A percentile compares a stretch with the other conserved stretches of the same genome.
Evolutionary conservation across 2,329 filamentous ascomycete species (phyloP).

Genomic region (Shiraia sp.): DNA sequence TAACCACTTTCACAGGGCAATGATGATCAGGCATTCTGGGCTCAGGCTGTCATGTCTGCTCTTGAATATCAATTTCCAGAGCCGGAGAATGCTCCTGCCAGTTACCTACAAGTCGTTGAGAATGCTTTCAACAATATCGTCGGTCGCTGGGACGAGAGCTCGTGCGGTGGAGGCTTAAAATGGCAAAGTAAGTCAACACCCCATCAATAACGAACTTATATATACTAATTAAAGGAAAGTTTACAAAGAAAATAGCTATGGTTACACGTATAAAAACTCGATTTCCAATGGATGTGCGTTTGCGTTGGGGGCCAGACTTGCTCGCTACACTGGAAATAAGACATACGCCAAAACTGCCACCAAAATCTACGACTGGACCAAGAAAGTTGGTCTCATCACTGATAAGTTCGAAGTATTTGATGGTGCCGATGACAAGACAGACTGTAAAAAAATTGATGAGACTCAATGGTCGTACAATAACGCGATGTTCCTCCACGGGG

Average conservation of each 20-base stretch:
- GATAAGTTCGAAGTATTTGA: constrained; percentile 58
- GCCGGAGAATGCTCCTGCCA: constrained; percentile 48
- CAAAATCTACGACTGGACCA: constrained; percentile 65
- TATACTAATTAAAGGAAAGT: constrained; percentile 39
- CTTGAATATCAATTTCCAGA: constrained; percentile 71
- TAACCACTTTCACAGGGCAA: constrained; percentile 59
- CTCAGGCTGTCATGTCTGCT: constrained; percentile 67
- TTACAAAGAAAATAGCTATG: constrained; percentile 70
- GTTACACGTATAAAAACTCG: constrained; percentile 81
- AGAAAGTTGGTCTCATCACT: constrained; percentile 55
- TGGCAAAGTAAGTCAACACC: constrained; percentile 64
- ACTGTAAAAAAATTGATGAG: constrained; percentile 57
- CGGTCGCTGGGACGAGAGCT: constrained; percentile 68
- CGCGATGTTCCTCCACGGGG: constrained; percentile 59
- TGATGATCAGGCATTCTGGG: constrained; percentile 77
- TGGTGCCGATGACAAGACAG: constrained; percentile 55
- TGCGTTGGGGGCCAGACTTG: constrained; percentile 75
- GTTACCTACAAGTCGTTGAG: constrained; percentile 67
- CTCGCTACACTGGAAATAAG: constrained; percentile 68
- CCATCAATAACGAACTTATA: too few species aligned
- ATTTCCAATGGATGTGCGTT: constrained; percentile 84
- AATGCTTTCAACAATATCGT: constrained; percentile 75
- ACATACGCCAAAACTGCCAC: constrained; percentile 64
- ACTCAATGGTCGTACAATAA: constrained; percentile 63
- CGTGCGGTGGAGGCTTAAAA: constrained; percentile 72